These are phyloP conservation scores for Pseudogymnoascus sp. DNA, from an alignment of 2,329 filamentous ascomycete species.

Conservation along the genomic window DNA sequence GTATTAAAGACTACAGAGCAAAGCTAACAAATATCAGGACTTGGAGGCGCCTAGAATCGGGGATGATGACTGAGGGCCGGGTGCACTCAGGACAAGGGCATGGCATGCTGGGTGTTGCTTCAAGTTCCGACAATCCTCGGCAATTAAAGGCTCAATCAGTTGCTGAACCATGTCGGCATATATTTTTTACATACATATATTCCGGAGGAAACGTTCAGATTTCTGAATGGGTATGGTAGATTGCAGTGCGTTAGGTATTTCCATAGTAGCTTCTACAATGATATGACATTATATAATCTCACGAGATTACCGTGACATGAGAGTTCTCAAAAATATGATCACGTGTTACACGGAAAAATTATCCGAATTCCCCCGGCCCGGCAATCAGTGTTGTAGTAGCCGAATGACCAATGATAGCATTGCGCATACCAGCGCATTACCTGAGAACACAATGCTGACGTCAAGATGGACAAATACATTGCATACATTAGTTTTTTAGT, in stretches of 20 bases:
- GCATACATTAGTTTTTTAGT: background rate
- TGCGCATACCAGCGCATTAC: background rate
- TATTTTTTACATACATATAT: background rate
- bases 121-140: background rate
- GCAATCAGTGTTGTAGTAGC: background rate
- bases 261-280: background rate
- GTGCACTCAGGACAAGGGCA: background rate
- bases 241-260: constrained; percentile 1
- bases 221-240: background rate
- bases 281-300: background rate
- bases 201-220: background rate
- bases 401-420: constrained; percentile 1
- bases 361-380: constrained; percentile 6
- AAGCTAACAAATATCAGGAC: background rate
- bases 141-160: background rate
- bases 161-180: background rate
- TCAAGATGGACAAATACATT: background rate
- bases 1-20: background rate
- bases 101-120: background rate
- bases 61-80: background rate
- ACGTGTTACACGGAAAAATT: background rate
- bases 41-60: background rate
- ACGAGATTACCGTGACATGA: background rate
- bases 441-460: background rate
- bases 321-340: background rate